Percentiles rank a stretch among this genome's conserved stretches.
These are phyloP conservation scores for Pyrenophora seminiperda DNA, from an alignment of 2,329 filamentous ascomycete genomes.

Conservation along the genomic window DNA sequence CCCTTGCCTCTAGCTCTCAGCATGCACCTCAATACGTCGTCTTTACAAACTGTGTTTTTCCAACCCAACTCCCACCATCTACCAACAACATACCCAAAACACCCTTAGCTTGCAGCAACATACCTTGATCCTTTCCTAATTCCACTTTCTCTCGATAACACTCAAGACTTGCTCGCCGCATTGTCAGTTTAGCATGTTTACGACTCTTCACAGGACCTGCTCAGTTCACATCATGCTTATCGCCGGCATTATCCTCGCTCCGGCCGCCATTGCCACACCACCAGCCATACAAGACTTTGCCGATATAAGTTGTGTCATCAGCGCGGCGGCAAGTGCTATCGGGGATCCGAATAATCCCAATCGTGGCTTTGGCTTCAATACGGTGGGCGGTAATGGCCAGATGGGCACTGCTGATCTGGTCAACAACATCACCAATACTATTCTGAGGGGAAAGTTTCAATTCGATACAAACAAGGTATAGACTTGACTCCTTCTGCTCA, in stretches of 20 bases:
- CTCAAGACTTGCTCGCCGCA: slow-evolving; percentile 4
- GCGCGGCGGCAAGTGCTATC: slow-evolving; percentile 36
- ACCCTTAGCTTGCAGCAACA: slow-evolving; percentile 26
- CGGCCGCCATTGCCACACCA: slow-evolving; percentile 27
- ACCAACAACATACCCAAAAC: slow-evolving; percentile 19
- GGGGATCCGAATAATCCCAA: slow-evolving; percentile 35
- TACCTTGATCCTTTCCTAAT: slow-evolving; percentile 8
- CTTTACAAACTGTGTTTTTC: not conserved
- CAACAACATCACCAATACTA: slow-evolving; percentile 40
- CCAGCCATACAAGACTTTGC: slow-evolving; percentile 39
- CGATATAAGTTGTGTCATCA: slow-evolving; percentile 36
- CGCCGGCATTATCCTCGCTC: slow-evolving; percentile 34
- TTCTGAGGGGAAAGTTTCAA: slow-evolving; percentile 39
- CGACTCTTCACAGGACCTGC: not conserved
- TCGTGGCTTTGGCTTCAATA: slow-evolving; percentile 33
- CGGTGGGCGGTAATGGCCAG: slow-evolving; percentile 17
- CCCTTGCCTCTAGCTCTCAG: not conserved
- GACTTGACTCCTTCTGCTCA: no score
- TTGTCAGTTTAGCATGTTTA: slow-evolving; percentile 18
- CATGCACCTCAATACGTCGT: not conserved
- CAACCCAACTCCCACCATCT: slow-evolving; percentile 2
- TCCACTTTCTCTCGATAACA: slow-evolving; percentile 6
- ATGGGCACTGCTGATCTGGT: slow-evolving; percentile 42
- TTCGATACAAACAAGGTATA: slow-evolving; percentile 40
- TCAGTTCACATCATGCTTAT: slow-evolving; percentile 31